phyloP scores from a whole-genome alignment of 768 basidiomycete species.

The Panaeolus cyanescens region DNA sequence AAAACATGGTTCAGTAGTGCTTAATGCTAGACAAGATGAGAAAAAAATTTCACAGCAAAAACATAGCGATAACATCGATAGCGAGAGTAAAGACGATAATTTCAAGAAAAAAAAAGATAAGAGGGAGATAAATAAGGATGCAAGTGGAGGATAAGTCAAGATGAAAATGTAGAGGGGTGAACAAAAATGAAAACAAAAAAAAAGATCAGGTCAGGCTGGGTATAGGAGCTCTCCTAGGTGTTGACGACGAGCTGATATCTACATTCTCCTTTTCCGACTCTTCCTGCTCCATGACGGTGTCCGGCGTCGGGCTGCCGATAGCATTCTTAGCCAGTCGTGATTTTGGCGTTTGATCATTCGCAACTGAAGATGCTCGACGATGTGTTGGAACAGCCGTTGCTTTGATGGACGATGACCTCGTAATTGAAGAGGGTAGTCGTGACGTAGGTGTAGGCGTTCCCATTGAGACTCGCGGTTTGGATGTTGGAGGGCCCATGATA shows the following conservation, averaged over 20 bases:
- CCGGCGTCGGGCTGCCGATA: slow-evolving; percentile 37
- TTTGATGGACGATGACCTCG: slow-evolving; percentile 8
- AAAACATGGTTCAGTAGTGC: slow-evolving; percentile 4
- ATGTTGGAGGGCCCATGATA: slow-evolving; percentile 47
- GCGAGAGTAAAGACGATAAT: slow-evolving; percentile 26
- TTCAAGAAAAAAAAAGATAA: slow-evolving; percentile 14
- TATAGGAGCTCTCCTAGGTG: slow-evolving; percentile 32
- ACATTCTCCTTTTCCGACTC: slow-evolving; percentile 65
- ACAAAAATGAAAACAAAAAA: background rate
- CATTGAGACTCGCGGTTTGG: slow-evolving; percentile 32
- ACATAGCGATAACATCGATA: slow-evolving; percentile 18
- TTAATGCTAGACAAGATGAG: slow-evolving; percentile 4
- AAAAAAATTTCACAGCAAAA: slow-evolving; percentile 20
- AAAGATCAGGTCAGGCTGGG: slow-evolving; percentile 21
- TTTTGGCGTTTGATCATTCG: slow-evolving; percentile 32
- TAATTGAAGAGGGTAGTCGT: background rate
- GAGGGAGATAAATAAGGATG: slow-evolving; percentile 6
- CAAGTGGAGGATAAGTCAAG: background rate
- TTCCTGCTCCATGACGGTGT: slow-evolving; percentile 40
- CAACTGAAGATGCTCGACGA: slow-evolving; percentile 29
- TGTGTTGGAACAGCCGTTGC: slow-evolving; percentile 31
- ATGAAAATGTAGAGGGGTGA: background rate
- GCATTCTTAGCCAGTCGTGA: slow-evolving; percentile 27
- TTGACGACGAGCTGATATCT: slow-evolving; percentile 22
- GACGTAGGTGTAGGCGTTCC: slow-evolving; percentile 20